A percentile compares a stretch with the other conserved stretches of the same genome.
Evolutionary conservation across 2,329 filamentous ascomycete genomes (phyloP).

Genomic region (Ophiostoma novo-ulmi): DNA sequence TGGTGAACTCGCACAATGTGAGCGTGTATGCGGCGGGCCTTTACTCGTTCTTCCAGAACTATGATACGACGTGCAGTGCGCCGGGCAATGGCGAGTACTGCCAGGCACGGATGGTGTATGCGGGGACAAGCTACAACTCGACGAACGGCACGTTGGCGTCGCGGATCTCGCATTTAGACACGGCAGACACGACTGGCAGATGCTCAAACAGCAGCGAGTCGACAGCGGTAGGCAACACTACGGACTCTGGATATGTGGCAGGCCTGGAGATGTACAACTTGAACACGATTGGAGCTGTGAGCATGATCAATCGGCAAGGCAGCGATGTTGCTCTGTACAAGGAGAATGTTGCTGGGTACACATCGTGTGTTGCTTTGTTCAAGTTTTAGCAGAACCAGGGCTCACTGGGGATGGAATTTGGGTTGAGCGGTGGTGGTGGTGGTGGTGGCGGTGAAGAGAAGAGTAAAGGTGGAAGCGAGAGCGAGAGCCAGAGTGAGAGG

Average conservation of each 20-base stretch:
- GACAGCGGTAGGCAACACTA: not conserved
- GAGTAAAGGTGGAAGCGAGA: not conserved
- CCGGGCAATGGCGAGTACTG: slow-evolving; percentile 38
- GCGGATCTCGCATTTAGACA: not conserved
- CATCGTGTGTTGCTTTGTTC: slow-evolving; percentile 30
- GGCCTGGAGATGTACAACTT: slow-evolving; percentile 40
- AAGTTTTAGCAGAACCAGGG: slow-evolving; percentile 26
- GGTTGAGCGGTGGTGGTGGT: not conserved
- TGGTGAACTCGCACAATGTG: slow-evolving; percentile 49
- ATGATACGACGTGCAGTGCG: slow-evolving; percentile 42
- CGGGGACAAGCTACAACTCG: slow-evolving; percentile 31
- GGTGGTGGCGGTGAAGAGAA: not conserved
- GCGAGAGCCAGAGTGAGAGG: not conserved
- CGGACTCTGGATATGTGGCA: not conserved
- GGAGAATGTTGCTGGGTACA: slow-evolving; percentile 29
- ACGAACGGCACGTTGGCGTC: slow-evolving; percentile 5
- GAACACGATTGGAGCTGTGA: slow-evolving; percentile 41
- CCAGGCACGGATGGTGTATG: slow-evolving; percentile 38
- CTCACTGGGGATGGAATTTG: slow-evolving; percentile 14
- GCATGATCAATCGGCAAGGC: slow-evolving; percentile 27
- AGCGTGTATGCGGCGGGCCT: slow-evolving; percentile 55
- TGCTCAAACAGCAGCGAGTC: not conserved
- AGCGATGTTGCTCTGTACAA: slow-evolving; percentile 26
- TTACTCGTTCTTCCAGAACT: slow-evolving; percentile 58
- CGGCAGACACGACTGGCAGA: no score